Evolutionary conservation across 108 stramenopile species (phyloP), one percentile per base, ranked within the genome.

Genomic region (Pseudonitzschia multistriata): DNA sequence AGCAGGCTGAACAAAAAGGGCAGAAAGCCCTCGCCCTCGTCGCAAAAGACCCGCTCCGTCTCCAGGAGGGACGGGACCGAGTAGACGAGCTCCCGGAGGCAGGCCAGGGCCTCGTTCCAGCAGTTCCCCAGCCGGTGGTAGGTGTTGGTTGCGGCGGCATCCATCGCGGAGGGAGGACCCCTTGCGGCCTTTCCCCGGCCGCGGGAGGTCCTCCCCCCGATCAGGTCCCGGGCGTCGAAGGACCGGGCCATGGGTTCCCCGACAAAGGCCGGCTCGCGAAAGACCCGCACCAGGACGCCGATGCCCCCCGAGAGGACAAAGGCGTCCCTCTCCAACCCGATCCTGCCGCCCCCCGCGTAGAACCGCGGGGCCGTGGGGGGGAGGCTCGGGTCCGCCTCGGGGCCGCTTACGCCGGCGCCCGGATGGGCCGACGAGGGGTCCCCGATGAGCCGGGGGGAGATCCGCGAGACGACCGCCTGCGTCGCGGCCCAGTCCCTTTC

Each of bases 1-100:
- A 89, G 62, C 30, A 89, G 71, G 0, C 85, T 86, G 61, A 92
- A 88, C 34, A 92, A 73, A 75, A 83, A 88, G 35, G 84, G 77
- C 19, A 85, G 21, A 25, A 87, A 85, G 19, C 66, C 62, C 3
- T 83, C 80, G 22, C 60, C 37, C 6, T 30, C 57, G 48, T 80
- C 73, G 39, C 79, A 70, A 28, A 81, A 61, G 15, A 82, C 66
- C 17, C 37, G 40, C 33, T 67, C 75, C 35, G 76, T 50, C 47
- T 79, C 79, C 24, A 85, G 79, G 5, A 87, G 49, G 14, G 74
- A 67, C 29, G 84, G 84, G 13, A 84, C 73, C 24, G 81, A 60
- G 61, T 79, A 85, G 13, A 74, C 68, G 3, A 89, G 62, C 48
- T 89, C 88, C 21, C 91, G 71, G 25, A 92, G 65, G 22, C 80